These are phyloP conservation scores for Psilocybe azurescens DNA, from an alignment of 768 basidiomycete genomes.

Conservation along the genomic window DNA sequence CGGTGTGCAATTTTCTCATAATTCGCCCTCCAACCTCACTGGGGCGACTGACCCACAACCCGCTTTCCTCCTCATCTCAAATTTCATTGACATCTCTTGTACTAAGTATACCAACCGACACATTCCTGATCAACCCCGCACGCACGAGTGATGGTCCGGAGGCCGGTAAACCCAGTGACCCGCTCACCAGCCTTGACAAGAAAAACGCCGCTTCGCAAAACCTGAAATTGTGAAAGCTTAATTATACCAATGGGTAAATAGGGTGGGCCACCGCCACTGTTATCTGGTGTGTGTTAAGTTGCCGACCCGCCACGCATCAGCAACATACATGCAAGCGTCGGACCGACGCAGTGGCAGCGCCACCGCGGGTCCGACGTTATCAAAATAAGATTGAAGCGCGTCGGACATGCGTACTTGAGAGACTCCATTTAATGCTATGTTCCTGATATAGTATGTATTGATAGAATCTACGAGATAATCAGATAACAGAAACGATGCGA, in stretches of 20 bases:
- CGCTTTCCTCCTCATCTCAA: background rate
- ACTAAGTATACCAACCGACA: background rate
- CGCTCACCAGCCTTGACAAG: background rate
- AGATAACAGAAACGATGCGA: background rate
- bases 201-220: background rate
- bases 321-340: background rate
- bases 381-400: background rate
- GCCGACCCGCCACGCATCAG: background rate
- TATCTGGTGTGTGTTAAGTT: background rate
- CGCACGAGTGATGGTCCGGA: background rate
- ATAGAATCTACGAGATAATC: background rate
- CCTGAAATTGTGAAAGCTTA: background rate
- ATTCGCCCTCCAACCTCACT: background rate
- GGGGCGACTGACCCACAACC: background rate
- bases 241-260: background rate
- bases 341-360: background rate
- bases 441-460: background rate
- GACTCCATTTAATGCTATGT: background rate
- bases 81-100: background rate
- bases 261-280: background rate
- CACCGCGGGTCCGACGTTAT: background rate
- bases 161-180: background rate
- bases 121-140: background rate
- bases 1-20: background rate
- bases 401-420: background rate